These are phyloP conservation scores for Colletotrichum graminicola DNA, from an alignment of 2,329 filamentous ascomycete species.

Conservation along the genomic window DNA sequence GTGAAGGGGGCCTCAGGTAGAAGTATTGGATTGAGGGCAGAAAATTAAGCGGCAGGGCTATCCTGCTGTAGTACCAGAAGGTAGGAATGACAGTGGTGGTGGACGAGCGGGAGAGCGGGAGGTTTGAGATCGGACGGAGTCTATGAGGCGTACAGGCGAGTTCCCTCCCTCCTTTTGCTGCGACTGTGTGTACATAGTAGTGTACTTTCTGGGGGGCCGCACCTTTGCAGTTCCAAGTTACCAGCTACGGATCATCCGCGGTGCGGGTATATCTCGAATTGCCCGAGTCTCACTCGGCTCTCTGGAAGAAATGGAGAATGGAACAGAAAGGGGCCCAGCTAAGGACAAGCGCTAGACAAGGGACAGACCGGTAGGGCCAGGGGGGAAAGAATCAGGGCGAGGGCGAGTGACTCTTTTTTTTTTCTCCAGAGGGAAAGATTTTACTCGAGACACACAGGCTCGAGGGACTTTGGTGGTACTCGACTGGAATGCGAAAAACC, in stretches of 20 bases:
- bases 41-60: conserved; percentile 13
- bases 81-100: conserved; percentile 2
- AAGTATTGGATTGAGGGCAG: conserved; percentile 32
- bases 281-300: conserved; percentile 4
- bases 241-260: conserved; percentile 7
- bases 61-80: not conserved
- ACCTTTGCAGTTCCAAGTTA: conserved; percentile 6
- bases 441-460: not conserved
- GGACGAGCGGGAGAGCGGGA: not conserved
- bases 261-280: conserved; percentile 6
- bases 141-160: conserved; percentile 34
- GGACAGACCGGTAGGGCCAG: conserved; percentile 3
- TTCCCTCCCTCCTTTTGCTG: not conserved
- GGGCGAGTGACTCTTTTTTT: conserved; percentile 7
- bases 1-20: conserved; percentile 35
- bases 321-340: conserved; percentile 26
- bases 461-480: not conserved
- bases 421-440: not conserved
- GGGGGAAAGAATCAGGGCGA: conserved; percentile 5
- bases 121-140: conserved; percentile 38
- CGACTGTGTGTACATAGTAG: not conserved
- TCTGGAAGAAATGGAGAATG: conserved; percentile 38
- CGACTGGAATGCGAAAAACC: conserved; percentile 11
- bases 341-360: conserved; percentile 31
- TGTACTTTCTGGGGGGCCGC: not conserved